Conservation (phyloP, 805 yeast species). For the Cyberlindnera bimundalis region DNA sequence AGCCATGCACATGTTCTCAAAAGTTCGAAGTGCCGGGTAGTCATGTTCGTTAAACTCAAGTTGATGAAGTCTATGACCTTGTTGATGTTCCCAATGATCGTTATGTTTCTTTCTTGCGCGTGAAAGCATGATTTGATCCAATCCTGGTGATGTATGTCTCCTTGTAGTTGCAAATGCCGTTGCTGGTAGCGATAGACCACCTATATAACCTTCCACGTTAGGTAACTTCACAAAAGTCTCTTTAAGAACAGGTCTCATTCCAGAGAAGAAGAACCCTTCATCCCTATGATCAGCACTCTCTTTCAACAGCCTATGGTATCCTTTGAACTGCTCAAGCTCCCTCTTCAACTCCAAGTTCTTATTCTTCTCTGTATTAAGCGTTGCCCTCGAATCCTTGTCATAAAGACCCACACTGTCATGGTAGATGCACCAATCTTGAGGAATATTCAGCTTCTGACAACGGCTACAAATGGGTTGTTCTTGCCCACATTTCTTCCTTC, state of each 20-base stretch:
- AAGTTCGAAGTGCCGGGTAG: neutral
- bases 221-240: neutral
- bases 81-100: neutral
- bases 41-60: neutral
- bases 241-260: neutral
- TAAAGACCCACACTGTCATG: conserved; percentile 4
- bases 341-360: conserved; percentile 6
- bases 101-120: neutral
- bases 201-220: neutral
- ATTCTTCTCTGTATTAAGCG: neutral
- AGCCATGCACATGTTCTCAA: conserved; percentile 1
- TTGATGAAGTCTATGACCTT: neutral
- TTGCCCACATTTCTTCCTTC: conserved; percentile 9
- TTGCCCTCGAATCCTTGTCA: conserved; percentile 6
- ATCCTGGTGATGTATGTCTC: neutral
- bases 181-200: neutral
- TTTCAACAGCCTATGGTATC: neutral
- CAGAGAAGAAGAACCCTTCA: conserved; percentile 1
- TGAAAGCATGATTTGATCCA: neutral
- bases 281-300: neutral
- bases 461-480: conserved; percentile 1
- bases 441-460: conserved; percentile 6
- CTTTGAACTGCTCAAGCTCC: neutral
- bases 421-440: conserved; percentile 8
- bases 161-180: neutral